Conservation (phyloP, 1,139 yeast species). For the Pneumocystis canis region DNA sequence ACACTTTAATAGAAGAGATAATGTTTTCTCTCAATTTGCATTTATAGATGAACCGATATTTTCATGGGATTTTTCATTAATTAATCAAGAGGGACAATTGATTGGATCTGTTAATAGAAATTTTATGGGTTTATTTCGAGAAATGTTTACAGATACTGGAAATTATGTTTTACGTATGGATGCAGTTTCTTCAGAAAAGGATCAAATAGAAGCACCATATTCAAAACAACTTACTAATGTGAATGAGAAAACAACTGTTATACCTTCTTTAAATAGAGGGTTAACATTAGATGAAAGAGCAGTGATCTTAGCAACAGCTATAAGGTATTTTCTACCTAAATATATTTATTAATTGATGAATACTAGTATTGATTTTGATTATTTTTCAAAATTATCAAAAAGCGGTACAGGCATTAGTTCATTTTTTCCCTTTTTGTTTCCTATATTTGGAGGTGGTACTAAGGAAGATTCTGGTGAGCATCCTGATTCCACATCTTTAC, state of each 20-base stretch:
- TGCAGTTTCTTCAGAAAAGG: conserved; percentile 7
- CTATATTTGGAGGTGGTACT: neutral
- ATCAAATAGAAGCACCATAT: conserved; percentile 1
- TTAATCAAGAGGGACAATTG: conserved; percentile 41
- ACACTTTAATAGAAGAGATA: conserved; percentile 14
- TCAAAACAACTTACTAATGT: conserved; percentile 12
- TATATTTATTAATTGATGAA: neutral
- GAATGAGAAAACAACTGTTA: conserved; percentile 2
- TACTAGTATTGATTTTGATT: conserved; percentile 63
- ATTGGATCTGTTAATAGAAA: conserved; percentile 74
- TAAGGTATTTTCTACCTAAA: conserved; percentile 29
- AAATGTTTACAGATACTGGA: conserved; percentile 86
- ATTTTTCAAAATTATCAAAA: conserved; percentile 69
- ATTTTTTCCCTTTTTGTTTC: neutral
- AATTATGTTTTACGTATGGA: conserved; percentile 78
- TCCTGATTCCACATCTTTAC: neutral
- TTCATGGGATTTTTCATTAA: conserved; percentile 72
- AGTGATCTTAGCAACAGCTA: conserved; percentile 68
- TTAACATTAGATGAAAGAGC: conserved; percentile 73
- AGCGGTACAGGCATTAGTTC: conserved; percentile 20
- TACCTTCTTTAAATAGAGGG: conserved; percentile 4
- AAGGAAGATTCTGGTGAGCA: neutral
- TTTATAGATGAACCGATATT: conserved; percentile 74
- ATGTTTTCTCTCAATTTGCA: conserved; percentile 59
- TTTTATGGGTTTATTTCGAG: conserved; percentile 91